These are phyloP conservation scores for Tilletia indica DNA, from an alignment of 1,284 basidiomycete genomes.

Conservation along the genomic window DNA sequence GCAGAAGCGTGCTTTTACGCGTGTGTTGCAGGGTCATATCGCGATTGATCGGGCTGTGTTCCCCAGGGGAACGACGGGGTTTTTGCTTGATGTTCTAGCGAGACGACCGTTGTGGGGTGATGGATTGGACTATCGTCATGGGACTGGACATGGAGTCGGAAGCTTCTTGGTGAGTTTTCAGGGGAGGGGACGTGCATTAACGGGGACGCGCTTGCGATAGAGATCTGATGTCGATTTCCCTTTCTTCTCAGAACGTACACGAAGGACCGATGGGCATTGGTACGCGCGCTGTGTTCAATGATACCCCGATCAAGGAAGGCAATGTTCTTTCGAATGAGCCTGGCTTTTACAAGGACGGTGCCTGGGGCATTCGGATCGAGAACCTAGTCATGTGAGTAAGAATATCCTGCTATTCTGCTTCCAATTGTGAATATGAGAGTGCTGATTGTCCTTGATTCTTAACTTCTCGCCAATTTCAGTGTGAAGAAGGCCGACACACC, in stretches of 20 bases:
- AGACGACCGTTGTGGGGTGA: constrained; percentile 84
- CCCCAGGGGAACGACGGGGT: constrained; percentile 80
- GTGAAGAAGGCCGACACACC: constrained; percentile 60
- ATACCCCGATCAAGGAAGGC: constrained; percentile 51
- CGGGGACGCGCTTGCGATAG: too few species aligned
- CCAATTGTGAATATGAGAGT: not conserved
- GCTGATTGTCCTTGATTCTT: not conserved
- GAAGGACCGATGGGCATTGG: constrained; percentile 55
- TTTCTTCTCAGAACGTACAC: constrained; percentile 48
- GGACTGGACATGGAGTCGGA: constrained; percentile 4
- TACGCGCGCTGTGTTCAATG: constrained; percentile 50
- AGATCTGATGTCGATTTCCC: not conserved
- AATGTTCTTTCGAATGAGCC: constrained; percentile 64
- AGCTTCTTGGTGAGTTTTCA: constrained; percentile 11
- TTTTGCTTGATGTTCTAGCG: constrained; percentile 76
- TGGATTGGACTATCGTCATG: constrained; percentile 58
- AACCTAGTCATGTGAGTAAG: constrained; percentile 58
- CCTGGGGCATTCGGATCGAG: constrained; percentile 91
- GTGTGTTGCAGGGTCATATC: constrained; percentile 94
- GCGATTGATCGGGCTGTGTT: constrained; percentile 82
- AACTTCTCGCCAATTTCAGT: constrained; percentile 18
- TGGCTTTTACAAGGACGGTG: constrained; percentile 87
- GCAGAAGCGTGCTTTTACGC: constrained; percentile 83
- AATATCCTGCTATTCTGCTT: not conserved
- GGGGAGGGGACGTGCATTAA: too few species aligned